Evolutionary conservation across 345 rosid genomes (phyloP).

Genomic region (Carallia pectinifolia): DNA sequence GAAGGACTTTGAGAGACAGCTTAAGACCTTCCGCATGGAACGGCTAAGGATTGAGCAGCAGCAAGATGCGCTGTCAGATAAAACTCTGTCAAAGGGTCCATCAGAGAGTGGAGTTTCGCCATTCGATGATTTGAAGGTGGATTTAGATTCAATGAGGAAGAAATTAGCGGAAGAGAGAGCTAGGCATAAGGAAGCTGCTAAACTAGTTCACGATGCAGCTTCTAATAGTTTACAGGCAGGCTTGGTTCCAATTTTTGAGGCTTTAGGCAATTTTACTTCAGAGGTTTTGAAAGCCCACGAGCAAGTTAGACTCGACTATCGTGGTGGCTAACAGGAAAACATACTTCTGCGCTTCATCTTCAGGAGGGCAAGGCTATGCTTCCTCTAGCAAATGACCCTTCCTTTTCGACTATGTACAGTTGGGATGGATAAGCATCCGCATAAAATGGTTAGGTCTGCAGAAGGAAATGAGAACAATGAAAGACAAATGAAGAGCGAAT

Average conservation of each 20-base stretch:
- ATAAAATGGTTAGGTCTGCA: neutral
- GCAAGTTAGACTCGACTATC: slow-evolving; percentile 56
- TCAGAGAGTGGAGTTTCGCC: slow-evolving; percentile 68
- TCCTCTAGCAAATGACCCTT: no score
- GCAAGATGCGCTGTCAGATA: slow-evolving; percentile 59
- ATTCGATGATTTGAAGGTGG: slow-evolving; percentile 79
- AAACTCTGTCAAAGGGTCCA: slow-evolving; percentile 50
- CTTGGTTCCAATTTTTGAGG: slow-evolving; percentile 78
- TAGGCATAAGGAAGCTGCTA: slow-evolving; percentile 69
- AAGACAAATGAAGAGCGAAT: neutral
- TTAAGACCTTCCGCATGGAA: slow-evolving; percentile 52
- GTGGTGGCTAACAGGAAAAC: slow-evolving; percentile 19
- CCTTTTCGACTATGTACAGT: slow-evolving; percentile 18
- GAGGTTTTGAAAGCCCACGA: slow-evolving; percentile 77
- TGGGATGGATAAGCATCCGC: neutral
- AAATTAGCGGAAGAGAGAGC: slow-evolving; percentile 69
- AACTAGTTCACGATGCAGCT: slow-evolving; percentile 69
- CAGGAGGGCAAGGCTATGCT: neutral
- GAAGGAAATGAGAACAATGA: neutral
- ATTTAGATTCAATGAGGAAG: slow-evolving; percentile 81
- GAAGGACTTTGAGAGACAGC: slow-evolving; percentile 73
- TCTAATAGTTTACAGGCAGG: slow-evolving; percentile 81
- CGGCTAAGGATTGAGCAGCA: slow-evolving; percentile 58
- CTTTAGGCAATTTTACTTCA: slow-evolving; percentile 70
- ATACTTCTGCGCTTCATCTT: neutral